A percentile compares a stretch with the other conserved stretches of the same genome.
These are phyloP conservation scores for Oryza longistaminata DNA, from an alignment of 176 grass and related monocot species.

Conservation along the genomic window DNA sequence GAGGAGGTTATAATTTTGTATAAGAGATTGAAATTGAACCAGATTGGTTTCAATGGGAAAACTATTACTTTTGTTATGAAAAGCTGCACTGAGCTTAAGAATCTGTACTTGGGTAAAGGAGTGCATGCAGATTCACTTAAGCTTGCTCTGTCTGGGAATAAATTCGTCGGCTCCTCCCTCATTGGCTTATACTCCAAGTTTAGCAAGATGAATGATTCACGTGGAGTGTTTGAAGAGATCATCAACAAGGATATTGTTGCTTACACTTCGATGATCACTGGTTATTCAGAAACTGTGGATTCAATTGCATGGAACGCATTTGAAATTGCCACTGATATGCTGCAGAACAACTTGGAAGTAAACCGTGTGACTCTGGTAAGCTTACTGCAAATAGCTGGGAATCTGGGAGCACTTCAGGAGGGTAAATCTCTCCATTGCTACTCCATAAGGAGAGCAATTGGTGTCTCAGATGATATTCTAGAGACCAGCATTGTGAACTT, in stretches of 20 bases:
- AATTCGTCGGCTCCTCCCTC: constrained; percentile 63
- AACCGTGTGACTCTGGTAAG: constrained; percentile 64
- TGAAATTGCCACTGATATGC: constrained; percentile 46
- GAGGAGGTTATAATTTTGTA: constrained; percentile 58
- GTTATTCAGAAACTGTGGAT: constrained; percentile 49
- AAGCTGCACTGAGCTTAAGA: constrained; percentile 49
- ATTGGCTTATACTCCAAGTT: constrained; percentile 56
- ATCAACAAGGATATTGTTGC: constrained; percentile 50
- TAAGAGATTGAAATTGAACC: constrained; percentile 32
- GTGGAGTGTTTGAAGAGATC: constrained; percentile 52
- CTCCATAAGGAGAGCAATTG: constrained; percentile 55
- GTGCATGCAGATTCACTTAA: constrained; percentile 61
- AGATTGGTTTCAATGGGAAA: constrained; percentile 39
- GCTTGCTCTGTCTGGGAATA: constrained; percentile 49
- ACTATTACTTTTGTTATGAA: constrained; percentile 63
- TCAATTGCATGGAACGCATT: constrained; percentile 44
- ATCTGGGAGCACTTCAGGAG: constrained; percentile 46
- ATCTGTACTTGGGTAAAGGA: constrained; percentile 40
- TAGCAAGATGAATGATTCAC: constrained; percentile 37
- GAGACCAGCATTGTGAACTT: constrained; percentile 53
- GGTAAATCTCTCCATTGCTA: constrained; percentile 58
- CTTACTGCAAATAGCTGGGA: constrained; percentile 58
- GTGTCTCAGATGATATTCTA: constrained; percentile 56
- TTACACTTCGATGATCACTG: constrained; percentile 61
- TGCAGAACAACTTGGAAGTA: constrained; percentile 42